Evolutionary conservation across 1,284 basidiomycete species (phyloP).

Genomic region (Pseudozyma sp.): DNA sequence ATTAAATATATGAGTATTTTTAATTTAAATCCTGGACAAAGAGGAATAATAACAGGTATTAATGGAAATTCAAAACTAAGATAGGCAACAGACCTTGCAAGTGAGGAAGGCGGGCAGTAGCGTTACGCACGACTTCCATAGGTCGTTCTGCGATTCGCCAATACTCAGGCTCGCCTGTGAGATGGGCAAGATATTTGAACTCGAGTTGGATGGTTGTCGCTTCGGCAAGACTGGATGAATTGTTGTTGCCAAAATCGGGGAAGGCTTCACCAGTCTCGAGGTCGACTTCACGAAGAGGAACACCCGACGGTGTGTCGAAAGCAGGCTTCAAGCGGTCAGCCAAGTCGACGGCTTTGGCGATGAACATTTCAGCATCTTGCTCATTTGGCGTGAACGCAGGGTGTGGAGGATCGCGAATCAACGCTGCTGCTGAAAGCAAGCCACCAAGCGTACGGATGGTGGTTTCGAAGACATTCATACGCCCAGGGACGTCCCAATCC

Average conservation of each 20-base stretch:
- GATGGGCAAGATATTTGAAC: slow-evolving; percentile 84
- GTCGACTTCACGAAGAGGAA: slow-evolving; percentile 85
- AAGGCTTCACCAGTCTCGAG: slow-evolving; percentile 77
- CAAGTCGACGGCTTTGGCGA: slow-evolving; percentile 74
- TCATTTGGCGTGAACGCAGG: slow-evolving; percentile 38
- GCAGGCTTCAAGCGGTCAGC: slow-evolving; percentile 85
- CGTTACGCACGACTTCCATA: slow-evolving; percentile 56
- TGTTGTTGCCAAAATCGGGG: slow-evolving; percentile 76
- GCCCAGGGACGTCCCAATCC: slow-evolving; percentile 81
- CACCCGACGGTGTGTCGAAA: slow-evolving; percentile 78
- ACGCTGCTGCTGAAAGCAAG: slow-evolving; percentile 77
- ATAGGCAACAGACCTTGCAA: slow-evolving; percentile 84
- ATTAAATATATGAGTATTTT: too few species aligned
- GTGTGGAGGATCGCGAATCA: slow-evolving; percentile 56
- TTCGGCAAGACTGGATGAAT: slow-evolving; percentile 79
- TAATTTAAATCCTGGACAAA: too few species aligned
- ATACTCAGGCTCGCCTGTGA: slow-evolving; percentile 81
- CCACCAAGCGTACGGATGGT: slow-evolving; percentile 86
- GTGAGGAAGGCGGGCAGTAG: slow-evolving; percentile 58
- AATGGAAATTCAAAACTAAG: too few species aligned
- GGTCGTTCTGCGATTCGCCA: slow-evolving; percentile 81
- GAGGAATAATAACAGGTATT: too few species aligned
- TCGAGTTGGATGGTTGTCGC: slow-evolving; percentile 67
- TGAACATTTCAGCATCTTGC: slow-evolving; percentile 60
- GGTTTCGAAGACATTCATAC: slow-evolving; percentile 92